Percentiles rank a stretch among this genome's conserved stretches.
Evolutionary conservation across 768 basidiomycete genomes (phyloP).

Genomic region (Leccinum obscurum): DNA sequence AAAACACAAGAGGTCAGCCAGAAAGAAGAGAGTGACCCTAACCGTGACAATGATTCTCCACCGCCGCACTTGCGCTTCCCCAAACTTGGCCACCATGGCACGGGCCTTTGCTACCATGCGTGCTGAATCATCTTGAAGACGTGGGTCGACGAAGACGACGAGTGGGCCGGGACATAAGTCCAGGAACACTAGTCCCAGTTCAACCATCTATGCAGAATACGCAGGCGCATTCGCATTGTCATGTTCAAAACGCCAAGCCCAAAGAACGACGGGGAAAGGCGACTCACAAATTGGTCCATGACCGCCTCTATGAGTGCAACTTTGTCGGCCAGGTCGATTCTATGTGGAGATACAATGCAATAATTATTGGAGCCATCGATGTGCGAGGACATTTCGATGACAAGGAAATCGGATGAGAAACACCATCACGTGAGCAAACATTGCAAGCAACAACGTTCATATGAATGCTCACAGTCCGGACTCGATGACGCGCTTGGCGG

Average conservation of each 20-base stretch:
- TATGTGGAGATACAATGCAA: background rate
- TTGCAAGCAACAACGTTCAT: background rate
- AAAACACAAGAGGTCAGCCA: background rate
- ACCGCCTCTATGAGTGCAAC: conserved; percentile 20
- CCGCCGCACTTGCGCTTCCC: conserved; percentile 38
- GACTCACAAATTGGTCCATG: conserved; percentile 35
- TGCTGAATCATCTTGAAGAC: conserved; percentile 36
- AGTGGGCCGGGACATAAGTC: conserved; percentile 49
- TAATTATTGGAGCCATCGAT: background rate
- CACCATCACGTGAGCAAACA: background rate
- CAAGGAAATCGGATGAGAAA: background rate
- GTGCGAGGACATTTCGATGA: background rate
- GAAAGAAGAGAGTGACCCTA: background rate
- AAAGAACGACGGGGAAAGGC: background rate
- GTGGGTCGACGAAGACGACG: conserved; percentile 52
- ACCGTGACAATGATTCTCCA: conserved; percentile 49
- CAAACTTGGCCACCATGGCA: conserved; percentile 42
- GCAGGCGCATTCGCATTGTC: background rate
- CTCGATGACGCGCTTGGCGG: conserved; percentile 31
- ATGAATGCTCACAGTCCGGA: conserved; percentile 16
- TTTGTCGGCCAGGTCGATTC: conserved; percentile 16
- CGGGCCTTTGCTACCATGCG: conserved; percentile 46
- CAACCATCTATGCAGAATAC: conserved; percentile 43
- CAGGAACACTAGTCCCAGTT: conserved; percentile 46
- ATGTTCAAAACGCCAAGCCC: background rate